phyloP scores from a whole-genome alignment of 1,139 yeast species.

The Trichomonascaceae sp. region DNA sequence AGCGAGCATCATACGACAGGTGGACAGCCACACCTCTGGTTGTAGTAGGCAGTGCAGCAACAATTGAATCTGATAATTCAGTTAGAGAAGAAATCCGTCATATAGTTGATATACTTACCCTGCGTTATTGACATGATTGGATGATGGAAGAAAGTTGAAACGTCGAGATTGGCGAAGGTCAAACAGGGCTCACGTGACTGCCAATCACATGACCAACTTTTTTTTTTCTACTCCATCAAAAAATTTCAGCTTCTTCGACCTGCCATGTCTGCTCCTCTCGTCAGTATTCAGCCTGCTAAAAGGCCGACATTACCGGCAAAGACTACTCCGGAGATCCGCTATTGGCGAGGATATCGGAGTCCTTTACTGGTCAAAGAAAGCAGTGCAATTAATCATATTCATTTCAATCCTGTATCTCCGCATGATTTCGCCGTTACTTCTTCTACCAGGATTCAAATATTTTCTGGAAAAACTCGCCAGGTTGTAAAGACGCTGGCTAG shows the following conservation, averaged over 20 bases:
- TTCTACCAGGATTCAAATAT: conserved; percentile 84
- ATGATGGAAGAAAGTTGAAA: neutral
- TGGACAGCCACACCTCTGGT: conserved; percentile 64
- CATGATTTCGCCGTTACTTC: conserved; percentile 93
- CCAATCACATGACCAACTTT: neutral
- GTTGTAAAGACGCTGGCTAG: conserved; percentile 84
- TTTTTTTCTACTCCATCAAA: neutral
- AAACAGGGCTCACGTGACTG: neutral
- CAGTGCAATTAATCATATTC: conserved; percentile 81
- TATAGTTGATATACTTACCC: neutral
- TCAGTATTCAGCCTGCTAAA: conserved; percentile 61
- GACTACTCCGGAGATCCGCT: conserved; percentile 88
- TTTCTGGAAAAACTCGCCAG: conserved; percentile 88
- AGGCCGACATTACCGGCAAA: conserved; percentile 76
- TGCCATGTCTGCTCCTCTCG: conserved; percentile 71
- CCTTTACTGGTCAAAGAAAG: conserved; percentile 92
- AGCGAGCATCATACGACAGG: conserved; percentile 62
- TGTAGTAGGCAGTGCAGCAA: conserved; percentile 79
- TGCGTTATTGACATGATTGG: conserved; percentile 8
- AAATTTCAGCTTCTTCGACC: conserved; percentile 2
- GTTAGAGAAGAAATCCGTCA: conserved; percentile 1
- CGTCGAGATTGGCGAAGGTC: neutral
- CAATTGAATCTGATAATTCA: conserved; percentile 20
- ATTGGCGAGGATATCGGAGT: conserved; percentile 81
- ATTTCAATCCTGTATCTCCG: conserved; percentile 81